phyloP scores from a whole-genome alignment of 1,284 basidiomycete species.

The Fomitopsis palustris region DNA sequence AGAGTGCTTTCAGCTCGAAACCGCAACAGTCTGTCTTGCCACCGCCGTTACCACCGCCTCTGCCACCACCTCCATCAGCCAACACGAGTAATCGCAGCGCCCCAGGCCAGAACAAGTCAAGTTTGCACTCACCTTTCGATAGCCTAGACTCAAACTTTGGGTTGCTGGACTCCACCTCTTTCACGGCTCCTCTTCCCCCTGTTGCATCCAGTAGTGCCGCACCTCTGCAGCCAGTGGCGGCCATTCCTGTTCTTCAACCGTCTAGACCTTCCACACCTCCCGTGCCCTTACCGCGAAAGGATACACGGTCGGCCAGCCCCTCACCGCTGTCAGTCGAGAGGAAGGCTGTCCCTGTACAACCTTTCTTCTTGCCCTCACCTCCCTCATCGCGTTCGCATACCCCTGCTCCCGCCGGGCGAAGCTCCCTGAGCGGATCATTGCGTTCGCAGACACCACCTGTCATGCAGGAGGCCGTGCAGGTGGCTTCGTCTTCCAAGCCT shows the following conservation, averaged over 20 bases:
- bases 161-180: background rate
- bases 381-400: constrained; percentile 14
- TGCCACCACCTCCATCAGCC: constrained; percentile 13
- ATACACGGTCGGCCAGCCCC: constrained; percentile 5
- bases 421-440: background rate
- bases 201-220: background rate
- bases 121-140: constrained; percentile 1
- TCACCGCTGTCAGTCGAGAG: constrained; percentile 3
- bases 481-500: background rate
- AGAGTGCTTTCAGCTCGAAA: constrained; percentile 37
- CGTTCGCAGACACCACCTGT: background rate
- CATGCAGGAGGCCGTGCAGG: background rate
- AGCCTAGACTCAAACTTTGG: constrained; percentile 13
- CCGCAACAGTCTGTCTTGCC: constrained; percentile 46
- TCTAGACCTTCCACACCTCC: constrained; percentile 7
- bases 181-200: background rate
- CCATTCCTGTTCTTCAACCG: constrained; percentile 3
- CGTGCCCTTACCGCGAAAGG: background rate
- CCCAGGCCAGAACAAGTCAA: background rate
- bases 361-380: constrained; percentile 13
- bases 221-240: constrained; percentile 1
- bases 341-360: constrained; percentile 4
- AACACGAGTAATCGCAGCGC: constrained; percentile 5
- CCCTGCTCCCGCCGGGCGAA: background rate
- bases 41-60: constrained; percentile 19